Base-by-base conservation (phyloP, 139 green algal genomes). In the Coccomyxa sp. region DNA sequence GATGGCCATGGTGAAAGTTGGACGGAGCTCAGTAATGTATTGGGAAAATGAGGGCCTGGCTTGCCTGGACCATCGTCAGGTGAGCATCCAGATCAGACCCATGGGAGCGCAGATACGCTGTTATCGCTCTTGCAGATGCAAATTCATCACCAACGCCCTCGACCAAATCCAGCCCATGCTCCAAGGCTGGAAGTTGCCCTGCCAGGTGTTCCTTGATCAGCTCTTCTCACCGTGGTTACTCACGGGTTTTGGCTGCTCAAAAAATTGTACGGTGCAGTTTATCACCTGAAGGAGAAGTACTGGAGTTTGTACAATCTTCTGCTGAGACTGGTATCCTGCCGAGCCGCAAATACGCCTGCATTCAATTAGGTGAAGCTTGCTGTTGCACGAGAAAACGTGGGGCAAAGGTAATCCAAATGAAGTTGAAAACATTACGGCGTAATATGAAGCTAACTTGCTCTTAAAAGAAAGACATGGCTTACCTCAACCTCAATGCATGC, bases 11-110 rank as follows among this genome's bases (percentile, higher is more conserved):
- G 4, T 9, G 63, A 21, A 21, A 71, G 63, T 25, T 14, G 63
- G 63, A 21, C 63, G 10, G 63, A 71, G 21, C 63, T 28, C 63
- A 15, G 7, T 3, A 21, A 71, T 71, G 63, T 25, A 71, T 25
- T 21, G 63, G 63, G 63, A 9, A 71, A 71, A 21, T 71, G 87
- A 76, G 31, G 91, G 38, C 38, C 38, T 51, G 87, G 12, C 87
- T 90, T 0, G 76, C 81, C 80, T 92, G 86, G 11, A 82, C 79
- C 0, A 80, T 27, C 7, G 76, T 85, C 76, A 94, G 85, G 21
- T 77, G 75, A 10, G 76, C 67, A 79, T 94, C 91, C 30, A 94
- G 86, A 77, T 94, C 90, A 14, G 38, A 51, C 23, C 76, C 17
- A 18, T 58, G 15, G 27, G 25, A 13, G 58, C 67, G 28, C 7